Conservation (phyloP, 2,329 filamentous ascomycete species). For the Chaetomiaceae sp. region DNA sequence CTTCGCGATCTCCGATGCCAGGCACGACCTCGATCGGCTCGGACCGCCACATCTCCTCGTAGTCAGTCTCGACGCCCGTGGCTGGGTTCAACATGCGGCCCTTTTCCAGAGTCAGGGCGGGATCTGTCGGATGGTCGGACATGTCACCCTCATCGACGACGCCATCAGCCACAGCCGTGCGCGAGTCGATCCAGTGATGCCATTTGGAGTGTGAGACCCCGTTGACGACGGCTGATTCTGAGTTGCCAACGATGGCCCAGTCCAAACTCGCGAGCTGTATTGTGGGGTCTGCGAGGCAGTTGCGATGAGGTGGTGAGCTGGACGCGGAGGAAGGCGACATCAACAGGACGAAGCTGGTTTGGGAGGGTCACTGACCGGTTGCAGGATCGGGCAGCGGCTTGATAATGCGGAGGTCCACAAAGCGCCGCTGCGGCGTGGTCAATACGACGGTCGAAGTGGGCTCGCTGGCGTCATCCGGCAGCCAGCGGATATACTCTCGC, state of each 20-base stretch:
- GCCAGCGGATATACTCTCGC: constrained; percentile 54
- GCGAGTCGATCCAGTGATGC: constrained; percentile 56
- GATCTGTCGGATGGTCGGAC: constrained; percentile 37
- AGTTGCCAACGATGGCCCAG: constrained; percentile 59
- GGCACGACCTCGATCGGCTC: constrained; percentile 31
- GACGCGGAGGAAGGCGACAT: no score
- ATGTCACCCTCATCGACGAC: constrained; percentile 50
- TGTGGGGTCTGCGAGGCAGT: not conserved
- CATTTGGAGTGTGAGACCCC: constrained; percentile 38
- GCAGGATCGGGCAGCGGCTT: not conserved
- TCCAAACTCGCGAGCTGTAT: constrained; percentile 39
- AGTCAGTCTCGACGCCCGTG: constrained; percentile 44
- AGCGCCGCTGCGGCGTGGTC: constrained; percentile 50
- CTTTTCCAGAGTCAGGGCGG: constrained; percentile 48
- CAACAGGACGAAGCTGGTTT: not conserved
- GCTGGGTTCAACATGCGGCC: constrained; percentile 55
- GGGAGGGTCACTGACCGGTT: constrained; percentile 1
- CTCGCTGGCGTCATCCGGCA: constrained; percentile 46
- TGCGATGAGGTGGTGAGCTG: no score
- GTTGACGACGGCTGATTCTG: constrained; percentile 32
- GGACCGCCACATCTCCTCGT: constrained; percentile 63
- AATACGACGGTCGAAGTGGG: constrained; percentile 60
- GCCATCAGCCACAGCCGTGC: constrained; percentile 33
- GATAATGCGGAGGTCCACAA: constrained; percentile 56
- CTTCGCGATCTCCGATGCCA: constrained; percentile 3